Evolutionary conservation across 768 basidiomycete species (phyloP).

Genomic region (Hericium rajendrae): DNA sequence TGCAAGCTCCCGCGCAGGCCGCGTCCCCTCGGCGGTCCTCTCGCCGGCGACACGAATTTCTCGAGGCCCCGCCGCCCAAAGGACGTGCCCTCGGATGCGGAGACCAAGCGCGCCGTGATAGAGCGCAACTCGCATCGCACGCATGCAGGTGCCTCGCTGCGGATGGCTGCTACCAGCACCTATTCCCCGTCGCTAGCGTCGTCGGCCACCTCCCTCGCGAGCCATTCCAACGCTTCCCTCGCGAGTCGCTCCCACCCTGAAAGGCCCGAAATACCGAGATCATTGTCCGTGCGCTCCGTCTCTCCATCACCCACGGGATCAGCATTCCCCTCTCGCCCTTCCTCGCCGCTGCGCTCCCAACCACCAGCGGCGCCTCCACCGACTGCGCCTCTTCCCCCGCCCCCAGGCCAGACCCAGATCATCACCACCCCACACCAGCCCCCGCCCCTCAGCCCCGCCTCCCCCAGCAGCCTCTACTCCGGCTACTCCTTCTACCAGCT

Average conservation of each 20-base stretch:
- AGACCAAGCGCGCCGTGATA: slow-evolving; percentile 35
- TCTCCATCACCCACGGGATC: background rate
- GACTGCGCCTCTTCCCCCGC: slow-evolving; percentile 3
- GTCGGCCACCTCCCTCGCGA: background rate
- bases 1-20: slow-evolving; percentile 17
- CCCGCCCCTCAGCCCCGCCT: slow-evolving; percentile 8
- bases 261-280: background rate
- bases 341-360: background rate
- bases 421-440: slow-evolving; percentile 1
- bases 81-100: slow-evolving; percentile 26
- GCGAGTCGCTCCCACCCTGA: background rate
- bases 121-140: slow-evolving; percentile 46
- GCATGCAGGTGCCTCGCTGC: slow-evolving; percentile 1
- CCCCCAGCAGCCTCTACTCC: slow-evolving; percentile 19
- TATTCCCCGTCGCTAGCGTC: slow-evolving; percentile 1
- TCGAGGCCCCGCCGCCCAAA: slow-evolving; percentile 50
- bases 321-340: background rate
- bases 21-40: slow-evolving; percentile 35
- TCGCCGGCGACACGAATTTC: slow-evolving; percentile 45
- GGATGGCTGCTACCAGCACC: background rate
- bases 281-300: background rate
- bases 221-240: no score
- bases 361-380: background rate
- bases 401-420: slow-evolving; percentile 3
- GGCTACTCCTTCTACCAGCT: slow-evolving; percentile 22